Base-by-base conservation (phyloP, 345 rosid genomes). In the Sonneratia alba region DNA sequence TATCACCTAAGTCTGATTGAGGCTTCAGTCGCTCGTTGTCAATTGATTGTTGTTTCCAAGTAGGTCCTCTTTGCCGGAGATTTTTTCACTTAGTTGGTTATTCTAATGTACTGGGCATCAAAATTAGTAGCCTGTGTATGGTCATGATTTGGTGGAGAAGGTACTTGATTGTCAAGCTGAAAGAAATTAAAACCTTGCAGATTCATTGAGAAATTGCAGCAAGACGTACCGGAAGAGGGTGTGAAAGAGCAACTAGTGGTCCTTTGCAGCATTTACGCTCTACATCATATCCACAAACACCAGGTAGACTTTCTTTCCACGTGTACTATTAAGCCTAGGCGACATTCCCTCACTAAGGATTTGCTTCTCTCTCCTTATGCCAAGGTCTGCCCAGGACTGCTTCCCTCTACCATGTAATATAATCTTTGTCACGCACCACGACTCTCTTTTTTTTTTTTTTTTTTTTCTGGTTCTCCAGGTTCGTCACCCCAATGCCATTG, bases 11-110 rank as follows among this genome's bases (percentile, higher is more conserved):
- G 32, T 74, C 85, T 96, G 71, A 85, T 74, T 69, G 99, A 96
- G 83, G 97, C 90, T 1, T 90, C 99, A 6, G 45, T 84, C 72
- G 98, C 97, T 76, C 99, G 92, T 82, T 96, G 99, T 83, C 98
- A 96, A 67, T 75, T 91, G 77, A 92, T 96, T 69, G 90, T 96
- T 62, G 96, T 96, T 74, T 89, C 99, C 77, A 95, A 92, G 99
- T 96, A 85, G 81, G 89, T 67, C 72, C 69, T 38, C 66, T 42
- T 77, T n/a, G 16, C 19, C 45, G 10, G 45, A 40, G 43, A 40
- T 40, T n/a, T 47, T 47, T 10, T 8, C 51, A 12, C 18, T 13
- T 9, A 27, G 10, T n/a, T 21, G 4, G 12, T 7, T 21, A 47
- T 47, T 13, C 51, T 10, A 47, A 9, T 9, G 9, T 47, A 47